Base-by-base conservation (phyloP, 768 basidiomycete genomes). In the Tricholomella constricta region DNA sequence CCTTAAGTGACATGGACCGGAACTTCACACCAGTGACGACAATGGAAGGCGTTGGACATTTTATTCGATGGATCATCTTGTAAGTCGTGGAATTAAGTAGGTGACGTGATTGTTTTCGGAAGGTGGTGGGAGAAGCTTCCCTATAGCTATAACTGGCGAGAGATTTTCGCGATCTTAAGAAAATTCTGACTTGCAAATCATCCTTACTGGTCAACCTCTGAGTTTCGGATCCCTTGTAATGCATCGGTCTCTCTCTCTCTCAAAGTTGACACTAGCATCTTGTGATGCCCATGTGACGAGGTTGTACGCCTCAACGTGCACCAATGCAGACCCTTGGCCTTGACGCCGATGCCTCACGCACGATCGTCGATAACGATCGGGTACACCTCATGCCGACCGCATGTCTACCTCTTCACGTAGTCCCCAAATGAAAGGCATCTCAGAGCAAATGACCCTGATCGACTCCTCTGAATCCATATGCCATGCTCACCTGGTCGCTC, bases 71-170 rank as follows among this genome's bases (percentile, higher is more conserved):
- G 40, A 36, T 7, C 38, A 31, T 25, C n/a, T 49, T 37, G 26
- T 2, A 20, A 23, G 1, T 40, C 10, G 7, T 35, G 22, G 20
- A 20, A 12, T 17, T 38, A 25, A 35, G 20, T 5, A n/a, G 19
- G 8, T 1, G 15, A 46, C 3, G 2, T 26, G 23, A 17, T 31
- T 20, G 8, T 25, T n/a, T 23, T 41, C 45, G 32, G 11, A 14
- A 69, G 69, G 61, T 70, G 9, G 63, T 64, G 6, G 64, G 69
- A 49, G 65, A 69, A 42, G 62, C 63, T 2, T 68, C 69, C 9
- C 52, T 59, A 5, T 62, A 65, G 35, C 58, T 70, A 9, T n/a
- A n/a, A n/a, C n/a, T 67, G 64, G 9, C 46, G 47, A 12, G 64
- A 62, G 4, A 58, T 70, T 6, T 64, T 56, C 12, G 36, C 48